phyloP scores from a whole-genome alignment of 768 basidiomycete genomes.

The Calvatia gigantea region DNA sequence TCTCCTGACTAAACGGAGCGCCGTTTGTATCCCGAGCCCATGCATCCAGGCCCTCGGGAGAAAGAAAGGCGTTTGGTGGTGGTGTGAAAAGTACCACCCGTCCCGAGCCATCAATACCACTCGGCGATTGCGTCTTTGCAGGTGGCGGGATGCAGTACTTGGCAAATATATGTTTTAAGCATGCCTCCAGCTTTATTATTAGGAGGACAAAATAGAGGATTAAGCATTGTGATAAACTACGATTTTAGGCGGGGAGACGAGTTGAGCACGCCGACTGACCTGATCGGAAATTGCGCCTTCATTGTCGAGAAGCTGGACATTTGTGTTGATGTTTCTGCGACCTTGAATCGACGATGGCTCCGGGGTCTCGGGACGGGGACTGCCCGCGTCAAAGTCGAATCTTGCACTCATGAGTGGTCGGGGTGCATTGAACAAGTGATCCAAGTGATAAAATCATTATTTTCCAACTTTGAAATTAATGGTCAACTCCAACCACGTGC shows the following conservation, averaged over 20 bases:
- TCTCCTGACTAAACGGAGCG: conserved; percentile 70
- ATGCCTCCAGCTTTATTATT: conserved; percentile 55
- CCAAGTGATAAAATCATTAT: background rate
- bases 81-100: conserved; percentile 36
- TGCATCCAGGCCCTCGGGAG: conserved; percentile 58
- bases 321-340: conserved; percentile 40
- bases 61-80: conserved; percentile 54
- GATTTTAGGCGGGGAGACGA: background rate
- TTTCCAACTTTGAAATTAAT: background rate
- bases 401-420: conserved; percentile 14
- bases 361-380: conserved; percentile 56
- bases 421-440: background rate
- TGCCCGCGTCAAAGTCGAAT: conserved; percentile 30
- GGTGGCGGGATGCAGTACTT: conserved; percentile 63
- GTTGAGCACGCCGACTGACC: conserved; percentile 37
- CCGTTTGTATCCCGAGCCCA: conserved; percentile 85
- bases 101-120: conserved; percentile 9
- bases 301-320: conserved; percentile 59
- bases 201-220: background rate
- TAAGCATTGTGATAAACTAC: conserved; percentile 2
- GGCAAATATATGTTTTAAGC: conserved; percentile 73
- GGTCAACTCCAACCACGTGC: conserved; percentile 12
- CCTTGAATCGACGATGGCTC: conserved; percentile 62
- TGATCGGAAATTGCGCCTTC: conserved; percentile 67
- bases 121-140: conserved; percentile 12